Base-by-base conservation (phyloP, 2,329 filamentous ascomycete species). In the Ceratocystis huliohia region DNA sequence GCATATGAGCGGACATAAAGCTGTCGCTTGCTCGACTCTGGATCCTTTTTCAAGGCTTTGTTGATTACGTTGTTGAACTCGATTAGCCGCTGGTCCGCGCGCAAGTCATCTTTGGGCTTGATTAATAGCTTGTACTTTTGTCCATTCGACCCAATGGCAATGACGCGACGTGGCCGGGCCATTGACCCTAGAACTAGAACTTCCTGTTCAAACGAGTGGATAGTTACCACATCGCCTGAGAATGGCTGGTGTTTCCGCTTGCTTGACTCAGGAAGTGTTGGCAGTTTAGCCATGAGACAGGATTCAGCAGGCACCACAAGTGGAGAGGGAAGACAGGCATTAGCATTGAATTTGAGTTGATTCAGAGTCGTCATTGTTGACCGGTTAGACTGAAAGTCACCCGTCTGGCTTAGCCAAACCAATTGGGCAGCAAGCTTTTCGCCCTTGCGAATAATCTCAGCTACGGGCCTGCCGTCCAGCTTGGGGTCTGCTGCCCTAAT, bases 61-160 rank as follows among this genome's bases (percentile, higher is more conserved):
- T 99, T 99, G 78, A 99, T 97, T 84, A 97, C 94, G 59, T 88
- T 86, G 74, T 97, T 99, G 80, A 99, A 99, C 74, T 99, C 95
- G 92, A 99, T 99, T 22, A 99, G 85, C 64, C 94, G 90, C 75
- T 97, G 93, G 72, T 99, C 95, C 70, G 96, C 99, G 63, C 94
- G 88, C 28, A 99, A 82, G 74, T 99, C 95, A 74, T 99, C 94
- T 75, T 97, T 97, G 7, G 94, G 95, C 73, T 99, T 99, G 79
- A 96, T 95, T 66, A 99, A 82, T 6, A 99, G 83, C 70, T 90
- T 89, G 74, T 99, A 99, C 20, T 82, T 82, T 67, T 88, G 88
- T 6, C 95, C 94, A 75, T 99, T 91, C 0, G 89, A 93, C 0
- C 93, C 94, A 65, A 89, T 84, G 5, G 94, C 89, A 17, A 86